Evolutionary conservation across 2,329 filamentous ascomycete genomes (phyloP).

Genomic region (Albophoma yamanashiensis): DNA sequence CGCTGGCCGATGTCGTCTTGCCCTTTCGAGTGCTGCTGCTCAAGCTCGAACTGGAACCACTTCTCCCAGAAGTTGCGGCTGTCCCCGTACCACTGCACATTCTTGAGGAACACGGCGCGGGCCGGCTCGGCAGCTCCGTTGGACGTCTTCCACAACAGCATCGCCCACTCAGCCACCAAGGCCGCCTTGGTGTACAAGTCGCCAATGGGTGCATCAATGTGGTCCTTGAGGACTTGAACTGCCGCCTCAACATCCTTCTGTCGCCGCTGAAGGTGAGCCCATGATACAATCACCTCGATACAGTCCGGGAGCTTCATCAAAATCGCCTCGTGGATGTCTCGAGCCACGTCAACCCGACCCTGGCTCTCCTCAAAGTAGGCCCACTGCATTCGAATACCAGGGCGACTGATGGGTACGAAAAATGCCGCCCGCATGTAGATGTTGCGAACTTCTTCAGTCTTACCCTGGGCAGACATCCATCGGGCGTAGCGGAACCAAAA

Average conservation of each 20-base stretch:
- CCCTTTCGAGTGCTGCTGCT: constrained; percentile 55
- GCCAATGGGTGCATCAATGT: constrained; percentile 63
- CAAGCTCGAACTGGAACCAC: constrained; percentile 81
- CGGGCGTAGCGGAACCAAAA: constrained; percentile 96
- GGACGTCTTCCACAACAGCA: constrained; percentile 67
- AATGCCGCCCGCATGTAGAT: constrained; percentile 87
- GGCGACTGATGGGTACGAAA: constrained; percentile 78
- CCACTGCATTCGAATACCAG: constrained; percentile 78
- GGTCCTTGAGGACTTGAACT: constrained; percentile 69
- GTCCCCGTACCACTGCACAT: constrained; percentile 74
- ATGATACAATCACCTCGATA: constrained; percentile 77
- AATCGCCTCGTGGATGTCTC: constrained; percentile 76
- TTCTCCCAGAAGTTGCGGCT: constrained; percentile 83
- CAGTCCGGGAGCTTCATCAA: constrained; percentile 68
- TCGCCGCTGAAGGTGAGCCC: constrained; percentile 77
- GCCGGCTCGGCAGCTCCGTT: constrained; percentile 74
- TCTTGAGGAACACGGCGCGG: constrained; percentile 71
- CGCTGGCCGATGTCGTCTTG: constrained; percentile 58
- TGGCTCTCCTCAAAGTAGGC: constrained; percentile 89
- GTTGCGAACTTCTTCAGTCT: constrained; percentile 82
- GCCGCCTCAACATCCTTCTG: constrained; percentile 77
- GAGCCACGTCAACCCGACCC: constrained; percentile 65
- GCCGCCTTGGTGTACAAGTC: constrained; percentile 76
- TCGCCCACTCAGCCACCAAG: constrained; percentile 80
- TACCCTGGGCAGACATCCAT: constrained; percentile 80